Percentiles rank a stretch among this genome's conserved stretches.
phyloP scores from a whole-genome alignment of 192 early-diverging fungal genomes.

The Rhizoclosmatium sp. region DNA sequence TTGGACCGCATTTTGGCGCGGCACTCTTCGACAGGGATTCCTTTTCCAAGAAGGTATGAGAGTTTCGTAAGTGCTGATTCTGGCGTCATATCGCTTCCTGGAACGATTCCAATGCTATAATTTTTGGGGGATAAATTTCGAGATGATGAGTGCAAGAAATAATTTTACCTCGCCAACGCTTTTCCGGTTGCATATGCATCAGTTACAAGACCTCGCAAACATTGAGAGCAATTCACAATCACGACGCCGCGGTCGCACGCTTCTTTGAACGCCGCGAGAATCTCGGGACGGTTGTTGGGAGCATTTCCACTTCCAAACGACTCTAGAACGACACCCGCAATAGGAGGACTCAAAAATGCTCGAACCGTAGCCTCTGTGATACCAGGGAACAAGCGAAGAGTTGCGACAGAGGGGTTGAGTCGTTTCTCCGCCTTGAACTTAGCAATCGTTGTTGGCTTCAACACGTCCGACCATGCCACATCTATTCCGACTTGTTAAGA shows the following conservation, averaged over 20 bases:
- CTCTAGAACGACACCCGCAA: conserved; percentile 92
- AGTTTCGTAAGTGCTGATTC: conserved; percentile 97
- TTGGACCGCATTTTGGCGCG: conserved; percentile 83
- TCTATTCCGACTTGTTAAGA: conserved; percentile 56
- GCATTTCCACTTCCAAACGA: conserved; percentile 98
- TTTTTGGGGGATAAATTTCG: conserved; percentile 79
- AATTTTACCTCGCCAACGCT: conserved; percentile 64
- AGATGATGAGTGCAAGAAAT: conserved; percentile 75
- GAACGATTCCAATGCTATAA: conserved; percentile 82
- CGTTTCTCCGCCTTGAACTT: conserved; percentile 85
- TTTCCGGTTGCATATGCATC: conserved; percentile 92
- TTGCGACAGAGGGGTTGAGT: conserved; percentile 87
- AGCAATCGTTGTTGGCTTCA: conserved; percentile 84
- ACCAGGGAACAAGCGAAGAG: conserved; percentile 92
- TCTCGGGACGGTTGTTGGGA: conserved; percentile 85
- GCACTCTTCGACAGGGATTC: conserved; percentile 69
- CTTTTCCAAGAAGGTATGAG: conserved; percentile 86
- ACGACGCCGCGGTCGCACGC: conserved; percentile 93
- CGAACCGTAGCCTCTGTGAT: conserved; percentile 88
- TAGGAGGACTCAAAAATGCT: conserved; percentile 84
- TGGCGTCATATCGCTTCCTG: conserved; percentile 90
- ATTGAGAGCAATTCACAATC: conserved; percentile 94
- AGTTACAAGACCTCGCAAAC: conserved; percentile 83
- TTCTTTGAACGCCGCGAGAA: conserved; percentile 82
- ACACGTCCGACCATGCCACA: conserved; percentile 88